These are phyloP conservation scores for Phialophora expanda DNA, from an alignment of 2,329 filamentous ascomycete species.

Conservation along the genomic window DNA sequence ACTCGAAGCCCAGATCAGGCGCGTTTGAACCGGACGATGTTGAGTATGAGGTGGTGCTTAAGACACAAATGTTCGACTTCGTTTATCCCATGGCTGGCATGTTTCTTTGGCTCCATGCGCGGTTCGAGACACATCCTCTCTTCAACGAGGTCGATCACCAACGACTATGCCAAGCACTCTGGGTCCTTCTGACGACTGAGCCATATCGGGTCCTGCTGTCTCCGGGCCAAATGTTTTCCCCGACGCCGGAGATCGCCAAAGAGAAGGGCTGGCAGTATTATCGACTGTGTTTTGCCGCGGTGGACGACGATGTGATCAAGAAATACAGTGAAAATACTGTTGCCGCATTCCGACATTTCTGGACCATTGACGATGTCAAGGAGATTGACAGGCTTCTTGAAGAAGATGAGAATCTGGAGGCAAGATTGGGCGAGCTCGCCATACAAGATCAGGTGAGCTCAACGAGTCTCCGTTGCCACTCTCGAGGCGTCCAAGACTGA, in stretches of 20 bases:
- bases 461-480: neutral
- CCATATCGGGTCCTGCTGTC: slow-evolving; percentile 72
- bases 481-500: neutral
- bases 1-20: slow-evolving; percentile 20
- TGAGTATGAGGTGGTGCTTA: slow-evolving; percentile 77
- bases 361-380: slow-evolving; percentile 70
- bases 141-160: slow-evolving; percentile 60
- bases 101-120: slow-evolving; percentile 83
- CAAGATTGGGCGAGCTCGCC: slow-evolving; percentile 13
- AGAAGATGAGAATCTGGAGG: slow-evolving; percentile 44
- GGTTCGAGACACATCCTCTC: slow-evolving; percentile 67
- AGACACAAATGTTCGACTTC: slow-evolving; percentile 75
- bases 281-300: slow-evolving; percentile 83
- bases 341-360: slow-evolving; percentile 74
- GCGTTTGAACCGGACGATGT: slow-evolving; percentile 47
- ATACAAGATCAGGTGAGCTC: slow-evolving; percentile 28
- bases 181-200: slow-evolving; percentile 71
- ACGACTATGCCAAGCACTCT: slow-evolving; percentile 67
- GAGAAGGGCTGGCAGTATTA: slow-evolving; percentile 72
- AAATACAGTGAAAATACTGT: slow-evolving; percentile 68
- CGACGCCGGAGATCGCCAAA: slow-evolving; percentile 64
- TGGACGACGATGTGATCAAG: slow-evolving; percentile 72
- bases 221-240: slow-evolving; percentile 75
- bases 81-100: slow-evolving; percentile 84
- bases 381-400: slow-evolving; percentile 67